Percentiles rank a stretch among this genome's conserved stretches.
Evolutionary conservation across 1,139 yeast genomes (phyloP).

Genomic region (Insectozyma bohioensis): DNA sequence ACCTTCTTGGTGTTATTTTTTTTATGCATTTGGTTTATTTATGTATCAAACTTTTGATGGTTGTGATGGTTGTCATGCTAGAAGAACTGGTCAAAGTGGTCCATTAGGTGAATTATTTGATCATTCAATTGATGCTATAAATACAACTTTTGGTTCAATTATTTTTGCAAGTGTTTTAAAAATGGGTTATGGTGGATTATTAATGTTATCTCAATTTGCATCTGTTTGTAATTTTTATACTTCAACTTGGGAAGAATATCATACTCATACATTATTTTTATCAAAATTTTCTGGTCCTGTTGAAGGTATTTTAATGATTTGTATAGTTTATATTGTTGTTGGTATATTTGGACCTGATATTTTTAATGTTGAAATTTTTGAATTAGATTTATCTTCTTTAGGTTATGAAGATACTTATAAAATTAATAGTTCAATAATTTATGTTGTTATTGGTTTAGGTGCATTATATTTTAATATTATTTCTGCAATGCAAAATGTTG

Average conservation of each 20-base stretch:
- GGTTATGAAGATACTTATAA: conserved; percentile 24
- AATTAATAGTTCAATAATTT: conserved; percentile 40
- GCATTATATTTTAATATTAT: conserved; percentile 69
- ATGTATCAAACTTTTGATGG: conserved; percentile 96
- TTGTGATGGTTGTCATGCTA: conserved; percentile 92
- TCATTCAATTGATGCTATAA: conserved; percentile 89
- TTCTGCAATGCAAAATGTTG: conserved; percentile 73
- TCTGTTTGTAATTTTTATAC: conserved; percentile 79
- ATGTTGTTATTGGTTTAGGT: conserved; percentile 50
- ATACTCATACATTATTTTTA: conserved; percentile 79
- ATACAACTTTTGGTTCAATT: conserved; percentile 77
- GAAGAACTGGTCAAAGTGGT: conserved; percentile 90
- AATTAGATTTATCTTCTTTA: conserved; percentile 34
- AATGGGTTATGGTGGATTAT: conserved; percentile 65
- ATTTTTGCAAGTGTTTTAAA: conserved; percentile 73
- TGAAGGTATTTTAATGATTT: conserved; percentile 79
- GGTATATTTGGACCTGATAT: conserved; percentile 69
- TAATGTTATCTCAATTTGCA: conserved; percentile 71
- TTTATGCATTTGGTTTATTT: conserved; percentile 82
- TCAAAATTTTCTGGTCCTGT: conserved; percentile 91
- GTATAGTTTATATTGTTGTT: conserved; percentile 54
- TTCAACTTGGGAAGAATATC: conserved; percentile 96
- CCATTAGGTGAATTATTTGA: conserved; percentile 94
- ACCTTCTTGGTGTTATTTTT: conserved; percentile 82
- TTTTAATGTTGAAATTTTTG: conserved; percentile 50